Base-by-base conservation (phyloP, 148 eudicot genomes). In the Chenopodium berlandieri region DNA sequence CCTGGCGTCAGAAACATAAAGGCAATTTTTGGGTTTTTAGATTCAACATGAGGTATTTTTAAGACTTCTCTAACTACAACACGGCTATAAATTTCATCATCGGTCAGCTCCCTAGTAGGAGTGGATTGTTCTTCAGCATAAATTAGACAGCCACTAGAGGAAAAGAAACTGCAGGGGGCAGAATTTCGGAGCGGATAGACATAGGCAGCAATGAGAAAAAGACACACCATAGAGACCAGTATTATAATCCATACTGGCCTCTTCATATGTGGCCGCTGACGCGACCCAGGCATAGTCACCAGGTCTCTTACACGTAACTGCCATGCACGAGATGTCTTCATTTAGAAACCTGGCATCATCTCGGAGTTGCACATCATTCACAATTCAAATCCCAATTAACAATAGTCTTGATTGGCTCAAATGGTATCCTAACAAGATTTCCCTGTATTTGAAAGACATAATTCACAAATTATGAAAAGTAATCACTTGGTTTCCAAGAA, bases 1-100 rank as follows among this genome's bases (percentile, higher is more conserved):
- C 92, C 95, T 13, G 93, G 93, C 48, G 89, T 91, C 85, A 93
- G 81, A 86, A 93, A 93, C 86, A 93, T 60, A 86, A 93, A 93
- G 10, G 97, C 97, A 69, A 93, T 86, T 83, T 93, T 93, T 11
- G 95, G 89, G 62, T 82, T 89, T 81, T 80, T 85, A 34, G 91
- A 79, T 81, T 83, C 81, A 48, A 68, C 58, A 73, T 84, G 76
- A 78, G 92, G 89, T 34, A 81, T 81, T 78, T 78, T 89, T 83
- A 93, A 79, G 73, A 93, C 64, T 82, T 94, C 96, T 79, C 86
- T 92, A 78, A 90, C 79, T 82, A 92, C 96, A 80, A 92, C 94
- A 85, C 87, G 94, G 77, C 96, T 88, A 83, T 90, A 94, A 75
- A 89, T 80, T 86, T 94, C 98, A 63, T 87, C 90, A 87, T 90